phyloP scores from a whole-genome alignment of 2,329 filamentous ascomycete genomes.

The Phialocephala subalpina region DNA sequence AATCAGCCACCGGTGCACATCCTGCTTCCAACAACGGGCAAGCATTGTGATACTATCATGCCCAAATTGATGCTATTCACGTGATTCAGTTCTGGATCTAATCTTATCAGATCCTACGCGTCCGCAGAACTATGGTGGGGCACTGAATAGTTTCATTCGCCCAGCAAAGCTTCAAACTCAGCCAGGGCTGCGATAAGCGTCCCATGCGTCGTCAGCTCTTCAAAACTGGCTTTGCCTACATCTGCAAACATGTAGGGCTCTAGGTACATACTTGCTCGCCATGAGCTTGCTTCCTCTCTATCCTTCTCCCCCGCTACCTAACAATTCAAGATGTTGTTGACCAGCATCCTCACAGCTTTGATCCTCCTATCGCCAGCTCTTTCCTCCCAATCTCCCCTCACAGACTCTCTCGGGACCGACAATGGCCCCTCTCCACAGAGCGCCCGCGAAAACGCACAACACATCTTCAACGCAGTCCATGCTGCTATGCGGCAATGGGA shows the following conservation, averaged over 20 bases:
- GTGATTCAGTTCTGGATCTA: neutral
- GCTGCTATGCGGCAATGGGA: slow-evolving; percentile 78
- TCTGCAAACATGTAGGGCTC: neutral
- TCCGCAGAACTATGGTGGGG: neutral
- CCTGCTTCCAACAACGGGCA: too few relatives aligned
- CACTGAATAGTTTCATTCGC: neutral
- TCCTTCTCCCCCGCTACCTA: neutral
- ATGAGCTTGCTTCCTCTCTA: neutral
- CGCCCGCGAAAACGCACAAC: slow-evolving; percentile 57
- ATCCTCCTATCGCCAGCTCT: neutral
- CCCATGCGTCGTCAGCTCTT: slow-evolving; percentile 11
- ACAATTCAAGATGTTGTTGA: slow-evolving; percentile 8
- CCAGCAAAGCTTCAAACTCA: neutral
- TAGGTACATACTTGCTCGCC: neutral
- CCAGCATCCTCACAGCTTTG: neutral
- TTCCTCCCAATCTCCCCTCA: neutral
- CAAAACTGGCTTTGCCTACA: neutral
- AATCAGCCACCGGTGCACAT: too few relatives aligned
- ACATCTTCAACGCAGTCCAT: slow-evolving; percentile 76
- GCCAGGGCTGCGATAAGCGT: slow-evolving; percentile 8
- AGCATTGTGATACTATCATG: too few relatives aligned
- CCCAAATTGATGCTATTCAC: too few relatives aligned
- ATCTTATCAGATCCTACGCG: slow-evolving; percentile 9
- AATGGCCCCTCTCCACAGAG: slow-evolving; percentile 32
- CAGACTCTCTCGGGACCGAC: neutral